These are phyloP conservation scores for Cyanodermella asteris DNA, from an alignment of 2,329 filamentous ascomycete species.

Conservation along the genomic window DNA sequence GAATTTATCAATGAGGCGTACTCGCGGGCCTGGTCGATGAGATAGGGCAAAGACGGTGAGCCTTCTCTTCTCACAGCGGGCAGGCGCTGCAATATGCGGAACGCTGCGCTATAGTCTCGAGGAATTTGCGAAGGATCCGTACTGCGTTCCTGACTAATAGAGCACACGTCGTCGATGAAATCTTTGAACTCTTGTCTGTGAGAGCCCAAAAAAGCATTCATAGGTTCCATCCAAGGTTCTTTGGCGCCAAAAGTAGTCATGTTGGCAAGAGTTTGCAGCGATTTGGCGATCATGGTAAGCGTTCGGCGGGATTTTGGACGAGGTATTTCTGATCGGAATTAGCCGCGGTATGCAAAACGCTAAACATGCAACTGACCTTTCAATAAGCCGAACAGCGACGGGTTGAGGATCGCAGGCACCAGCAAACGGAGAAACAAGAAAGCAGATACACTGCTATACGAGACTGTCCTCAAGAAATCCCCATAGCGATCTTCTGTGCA, in stretches of 20 bases:
- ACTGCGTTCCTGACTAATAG: constrained; percentile 51
- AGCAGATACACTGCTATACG: constrained; percentile 84
- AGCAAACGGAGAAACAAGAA: constrained; percentile 91
- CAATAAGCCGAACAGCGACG: constrained; percentile 74
- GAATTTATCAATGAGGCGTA: constrained; percentile 60
- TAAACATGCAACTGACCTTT: constrained; percentile 29
- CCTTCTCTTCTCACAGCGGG: constrained; percentile 68
- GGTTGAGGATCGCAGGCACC: constrained; percentile 86
- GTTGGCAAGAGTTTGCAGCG: constrained; percentile 74
- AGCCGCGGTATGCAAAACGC: not conserved
- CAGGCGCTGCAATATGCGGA: constrained; percentile 68
- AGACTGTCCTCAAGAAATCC: constrained; percentile 70
- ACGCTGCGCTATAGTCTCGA: constrained; percentile 76
- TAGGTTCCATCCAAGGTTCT: constrained; percentile 97
- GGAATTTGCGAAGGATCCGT: constrained; percentile 44
- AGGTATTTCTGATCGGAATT: constrained; percentile 42
- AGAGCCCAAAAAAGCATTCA: constrained; percentile 67
- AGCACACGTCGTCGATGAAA: constrained; percentile 71
- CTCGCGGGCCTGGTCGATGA: constrained; percentile 73
- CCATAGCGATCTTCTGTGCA: constrained; percentile 90
- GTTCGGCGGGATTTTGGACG: constrained; percentile 66
- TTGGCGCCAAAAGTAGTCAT: constrained; percentile 81
- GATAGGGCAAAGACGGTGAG: constrained; percentile 76
- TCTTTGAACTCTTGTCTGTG: constrained; percentile 64
- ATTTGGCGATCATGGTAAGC: constrained; percentile 79